Conservation (phyloP, 1,139 yeast species). For the Keqinozyma sinolaborantium region DNA sequence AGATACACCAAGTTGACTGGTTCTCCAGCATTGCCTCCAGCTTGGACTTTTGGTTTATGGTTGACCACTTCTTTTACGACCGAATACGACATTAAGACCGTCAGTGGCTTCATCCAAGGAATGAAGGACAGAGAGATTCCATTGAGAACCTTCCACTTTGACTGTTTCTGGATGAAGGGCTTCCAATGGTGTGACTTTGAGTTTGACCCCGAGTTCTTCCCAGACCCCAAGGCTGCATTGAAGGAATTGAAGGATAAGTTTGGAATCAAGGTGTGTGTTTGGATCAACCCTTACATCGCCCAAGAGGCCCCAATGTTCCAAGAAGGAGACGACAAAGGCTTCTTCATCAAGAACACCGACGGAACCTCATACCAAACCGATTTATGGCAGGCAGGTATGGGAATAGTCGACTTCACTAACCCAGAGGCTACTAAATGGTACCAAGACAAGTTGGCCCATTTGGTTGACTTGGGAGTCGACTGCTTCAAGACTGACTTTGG, state of each 20-base stretch:
- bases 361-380: slow-evolving; percentile 33
- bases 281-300: slow-evolving; percentile 36
- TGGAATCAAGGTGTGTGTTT: slow-evolving; percentile 28
- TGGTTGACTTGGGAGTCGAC: slow-evolving; percentile 32
- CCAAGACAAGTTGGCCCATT: slow-evolving; percentile 21
- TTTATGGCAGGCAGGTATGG: slow-evolving; percentile 41
- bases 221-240: slow-evolving; percentile 26
- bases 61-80: slow-evolving; percentile 31
- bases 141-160: slow-evolving; percentile 32
- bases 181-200: slow-evolving; percentile 35
- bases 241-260: slow-evolving; percentile 24
- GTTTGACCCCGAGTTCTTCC: slow-evolving; percentile 25
- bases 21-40: slow-evolving; percentile 33
- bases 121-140: slow-evolving; percentile 33
- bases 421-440: slow-evolving; percentile 34
- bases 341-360: slow-evolving; percentile 22
- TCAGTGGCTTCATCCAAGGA: slow-evolving; percentile 28
- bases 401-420: slow-evolving; percentile 35
- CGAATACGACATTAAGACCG: slow-evolving; percentile 30
- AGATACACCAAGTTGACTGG: slow-evolving; percentile 30
- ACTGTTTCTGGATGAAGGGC: slow-evolving; percentile 39
- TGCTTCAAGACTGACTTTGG: slow-evolving; percentile 38
- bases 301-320: slow-evolving; percentile 28
- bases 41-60: slow-evolving; percentile 39
- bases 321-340: slow-evolving; percentile 27